Evolutionary conservation across 148 eudicot genomes (phyloP).

Genomic region (Polygonum aviculare): DNA sequence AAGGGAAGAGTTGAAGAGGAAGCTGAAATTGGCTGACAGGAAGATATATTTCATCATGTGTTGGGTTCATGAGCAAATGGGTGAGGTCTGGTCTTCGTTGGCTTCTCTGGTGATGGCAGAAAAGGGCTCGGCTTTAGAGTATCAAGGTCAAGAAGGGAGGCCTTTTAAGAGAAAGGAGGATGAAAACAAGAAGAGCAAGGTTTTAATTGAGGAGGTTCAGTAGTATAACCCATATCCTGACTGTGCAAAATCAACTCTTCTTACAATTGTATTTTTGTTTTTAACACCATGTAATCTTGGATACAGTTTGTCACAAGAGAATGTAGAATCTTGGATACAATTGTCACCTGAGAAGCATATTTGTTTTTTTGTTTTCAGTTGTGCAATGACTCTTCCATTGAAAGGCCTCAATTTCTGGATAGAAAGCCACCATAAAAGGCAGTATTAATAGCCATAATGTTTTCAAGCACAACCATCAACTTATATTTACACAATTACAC

Average conservation of each 20-base stretch:
- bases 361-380: neutral
- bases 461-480: neutral
- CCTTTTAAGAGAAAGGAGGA: constrained; percentile 18
- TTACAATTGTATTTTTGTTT: neutral
- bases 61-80: constrained; percentile 81
- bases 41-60: constrained; percentile 74
- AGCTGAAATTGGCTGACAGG: constrained; percentile 58
- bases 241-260: neutral
- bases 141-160: constrained; percentile 21
- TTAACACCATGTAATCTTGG: neutral
- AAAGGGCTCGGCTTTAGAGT: constrained; percentile 45
- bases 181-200: constrained; percentile 24
- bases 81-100: constrained; percentile 57
- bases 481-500: neutral
- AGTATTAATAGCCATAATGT: neutral
- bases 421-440: neutral
- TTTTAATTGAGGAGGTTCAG: constrained; percentile 47
- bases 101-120: constrained; percentile 49
- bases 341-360: neutral
- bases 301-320: neutral
- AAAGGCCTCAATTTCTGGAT: neutral
- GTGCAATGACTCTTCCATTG: neutral
- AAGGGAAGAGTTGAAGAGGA: constrained; percentile 37
- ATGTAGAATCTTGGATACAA: neutral
- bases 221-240: neutral